Evolutionary conservation across 805 yeast genomes (phyloP).

Genomic region (Kuraishia cidri): DNA sequence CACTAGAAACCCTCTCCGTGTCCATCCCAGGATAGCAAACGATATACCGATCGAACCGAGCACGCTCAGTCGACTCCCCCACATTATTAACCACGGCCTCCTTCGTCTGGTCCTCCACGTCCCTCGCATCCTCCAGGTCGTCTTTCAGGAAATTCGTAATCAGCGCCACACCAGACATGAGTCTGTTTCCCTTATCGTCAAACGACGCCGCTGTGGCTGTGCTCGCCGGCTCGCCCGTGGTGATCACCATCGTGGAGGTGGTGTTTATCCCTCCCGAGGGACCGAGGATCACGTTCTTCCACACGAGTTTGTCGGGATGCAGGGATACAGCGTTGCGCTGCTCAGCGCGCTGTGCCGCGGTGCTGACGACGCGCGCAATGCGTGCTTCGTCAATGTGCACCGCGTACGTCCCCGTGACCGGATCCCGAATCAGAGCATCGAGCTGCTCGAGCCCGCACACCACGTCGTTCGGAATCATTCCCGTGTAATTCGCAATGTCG

Average conservation of each 20-base stretch:
- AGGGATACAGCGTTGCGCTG: too few relatives aligned
- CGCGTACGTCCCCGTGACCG: conserved; percentile 35
- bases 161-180: conserved; percentile 43
- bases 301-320: conserved; percentile 33
- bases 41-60: too few relatives aligned
- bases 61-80: too few relatives aligned
- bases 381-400: conserved; percentile 38
- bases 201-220: conserved; percentile 6
- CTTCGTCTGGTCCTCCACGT: conserved; percentile 46
- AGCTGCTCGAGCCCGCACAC: conserved; percentile 79
- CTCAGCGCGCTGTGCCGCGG: conserved; percentile 48
- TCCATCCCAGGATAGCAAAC: conserved; percentile 1
- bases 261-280: conserved; percentile 81
- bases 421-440: conserved; percentile 44
- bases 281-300: conserved; percentile 82
- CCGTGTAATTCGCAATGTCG: conserved; percentile 60
- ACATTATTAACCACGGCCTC: conserved; percentile 25
- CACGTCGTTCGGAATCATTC: conserved; percentile 83
- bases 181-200: conserved; percentile 16
- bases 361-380: conserved; percentile 30
- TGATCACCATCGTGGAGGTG: conserved; percentile 31
- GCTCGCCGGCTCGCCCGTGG: conserved; percentile 7
- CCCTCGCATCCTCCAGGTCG: conserved; percentile 56
- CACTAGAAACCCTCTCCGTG: neutral
- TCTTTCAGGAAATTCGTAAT: conserved; percentile 56